Conservation (phyloP, 192 early-diverging fungal species). For the Backusella parvicylindrica region DNA sequence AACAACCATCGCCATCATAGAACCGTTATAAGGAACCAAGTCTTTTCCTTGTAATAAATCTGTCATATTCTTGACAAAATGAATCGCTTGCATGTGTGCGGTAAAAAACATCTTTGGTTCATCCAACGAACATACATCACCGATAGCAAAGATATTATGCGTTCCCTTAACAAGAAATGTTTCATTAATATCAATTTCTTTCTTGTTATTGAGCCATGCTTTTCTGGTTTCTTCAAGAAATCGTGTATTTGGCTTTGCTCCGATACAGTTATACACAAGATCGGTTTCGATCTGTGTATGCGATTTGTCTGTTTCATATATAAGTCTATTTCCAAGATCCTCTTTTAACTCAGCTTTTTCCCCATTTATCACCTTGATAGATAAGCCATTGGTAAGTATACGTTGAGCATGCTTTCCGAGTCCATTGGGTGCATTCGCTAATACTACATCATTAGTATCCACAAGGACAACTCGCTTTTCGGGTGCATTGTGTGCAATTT, state of each 20-base stretch:
- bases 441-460: not conserved
- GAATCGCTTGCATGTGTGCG: conserved; percentile 19
- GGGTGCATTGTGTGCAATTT: not conserved
- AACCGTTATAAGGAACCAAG: not conserved
- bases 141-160: not conserved
- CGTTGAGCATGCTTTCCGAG: not conserved
- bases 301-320: conserved; percentile 9
- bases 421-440: not conserved
- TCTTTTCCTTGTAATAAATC: not conserved
- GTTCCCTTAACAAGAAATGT: not conserved
- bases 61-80: not conserved
- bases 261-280: conserved; percentile 12
- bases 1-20: not conserved
- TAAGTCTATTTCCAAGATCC: not conserved
- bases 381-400: not conserved
- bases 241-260: conserved; percentile 1
- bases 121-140: not conserved
- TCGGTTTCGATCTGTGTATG: not conserved
- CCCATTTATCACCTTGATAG: not conserved
- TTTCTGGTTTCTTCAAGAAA: not conserved
- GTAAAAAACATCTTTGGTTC: conserved; percentile 23
- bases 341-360: not conserved
- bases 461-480: conserved; percentile 2
- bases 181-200: not conserved
- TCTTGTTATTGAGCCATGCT: conserved; percentile 6